Conservation (phyloP, 495 filamentous ascomycete species). For the Penicillium ochrochloron region DNA sequence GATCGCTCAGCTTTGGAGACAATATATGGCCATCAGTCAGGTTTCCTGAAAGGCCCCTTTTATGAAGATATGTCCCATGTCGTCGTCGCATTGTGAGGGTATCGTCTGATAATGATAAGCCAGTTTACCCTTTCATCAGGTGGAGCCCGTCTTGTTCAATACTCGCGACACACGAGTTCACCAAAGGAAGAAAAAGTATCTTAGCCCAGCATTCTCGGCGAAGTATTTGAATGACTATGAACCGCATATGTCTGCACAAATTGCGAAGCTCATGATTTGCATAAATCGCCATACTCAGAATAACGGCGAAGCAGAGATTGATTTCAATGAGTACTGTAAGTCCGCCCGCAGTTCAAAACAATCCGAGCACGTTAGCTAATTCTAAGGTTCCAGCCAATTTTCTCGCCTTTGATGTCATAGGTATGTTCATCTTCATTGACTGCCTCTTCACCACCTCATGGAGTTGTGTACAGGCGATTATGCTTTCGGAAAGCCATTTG, state of each 20-base stretch:
- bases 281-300: not conserved
- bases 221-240: constrained; percentile 14
- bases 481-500: not conserved
- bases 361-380: not conserved
- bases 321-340: not conserved
- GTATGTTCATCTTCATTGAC: not conserved
- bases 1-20: constrained; percentile 5
- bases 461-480: not conserved
- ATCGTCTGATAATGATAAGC: not conserved
- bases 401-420: not conserved
- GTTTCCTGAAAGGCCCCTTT: constrained; percentile 8
- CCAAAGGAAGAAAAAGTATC: constrained; percentile 12
- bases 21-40: constrained; percentile 14
- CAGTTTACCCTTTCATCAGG: constrained; percentile 14
- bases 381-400: not conserved
- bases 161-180: constrained; percentile 3
- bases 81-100: not conserved
- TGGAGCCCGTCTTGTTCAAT: constrained; percentile 16
- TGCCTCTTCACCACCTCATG: not conserved
- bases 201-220: constrained; percentile 15
- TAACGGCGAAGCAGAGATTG: not conserved
- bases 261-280: constrained; percentile 6
- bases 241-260: constrained; percentile 9
- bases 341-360: not conserved
- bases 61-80: constrained; percentile 10